phyloP scores from a whole-genome alignment of 495 filamentous ascomycete species.

The Penicillium roqueforti region DNA sequence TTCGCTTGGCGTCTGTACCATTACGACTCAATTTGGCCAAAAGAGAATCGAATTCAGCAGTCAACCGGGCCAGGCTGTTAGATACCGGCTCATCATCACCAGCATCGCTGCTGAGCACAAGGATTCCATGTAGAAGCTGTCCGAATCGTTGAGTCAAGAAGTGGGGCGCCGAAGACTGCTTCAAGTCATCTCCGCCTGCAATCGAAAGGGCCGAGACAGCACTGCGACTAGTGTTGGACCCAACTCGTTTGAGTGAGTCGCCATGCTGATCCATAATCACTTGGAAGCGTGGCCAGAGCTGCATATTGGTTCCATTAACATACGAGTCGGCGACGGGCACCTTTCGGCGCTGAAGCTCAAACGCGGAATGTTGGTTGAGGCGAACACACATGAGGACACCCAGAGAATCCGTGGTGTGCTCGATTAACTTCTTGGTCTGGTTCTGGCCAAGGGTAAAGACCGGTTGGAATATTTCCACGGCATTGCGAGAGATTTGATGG shows the following conservation, averaged over 20 bases:
- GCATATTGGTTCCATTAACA: conserved; percentile 92
- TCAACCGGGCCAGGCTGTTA: conserved; percentile 68
- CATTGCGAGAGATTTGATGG: conserved; percentile 57
- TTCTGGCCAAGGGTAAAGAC: conserved; percentile 75
- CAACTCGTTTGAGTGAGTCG: conserved; percentile 68
- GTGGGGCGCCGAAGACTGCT: conserved; percentile 81
- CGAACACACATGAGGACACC: conserved; percentile 88
- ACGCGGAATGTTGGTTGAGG: conserved; percentile 86
- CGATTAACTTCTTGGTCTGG: conserved; percentile 71
- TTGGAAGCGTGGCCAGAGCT: conserved; percentile 94
- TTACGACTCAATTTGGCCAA: conserved; percentile 62
- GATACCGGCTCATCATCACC: conserved; percentile 91
- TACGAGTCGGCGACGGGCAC: conserved; percentile 86
- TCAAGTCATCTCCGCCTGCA: conserved; percentile 51
- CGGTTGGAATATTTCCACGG: conserved; percentile 77
- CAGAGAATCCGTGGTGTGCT: conserved; percentile 73
- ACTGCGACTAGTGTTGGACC: conserved; percentile 49
- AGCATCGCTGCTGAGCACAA: conserved; percentile 76
- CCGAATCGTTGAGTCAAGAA: conserved; percentile 89
- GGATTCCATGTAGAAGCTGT: conserved; percentile 78
- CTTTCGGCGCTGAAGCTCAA: conserved; percentile 86
- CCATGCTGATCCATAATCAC: conserved; percentile 88
- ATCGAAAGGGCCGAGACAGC: conserved; percentile 53
- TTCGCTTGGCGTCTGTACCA: conserved; percentile 70
- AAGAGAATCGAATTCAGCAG: conserved; percentile 74